Percentiles rank a stretch among this genome's conserved stretches.
phyloP scores from a whole-genome alignment of 202 grass and related monocot genomes.

The Schoenoplectus triqueter region DNA sequence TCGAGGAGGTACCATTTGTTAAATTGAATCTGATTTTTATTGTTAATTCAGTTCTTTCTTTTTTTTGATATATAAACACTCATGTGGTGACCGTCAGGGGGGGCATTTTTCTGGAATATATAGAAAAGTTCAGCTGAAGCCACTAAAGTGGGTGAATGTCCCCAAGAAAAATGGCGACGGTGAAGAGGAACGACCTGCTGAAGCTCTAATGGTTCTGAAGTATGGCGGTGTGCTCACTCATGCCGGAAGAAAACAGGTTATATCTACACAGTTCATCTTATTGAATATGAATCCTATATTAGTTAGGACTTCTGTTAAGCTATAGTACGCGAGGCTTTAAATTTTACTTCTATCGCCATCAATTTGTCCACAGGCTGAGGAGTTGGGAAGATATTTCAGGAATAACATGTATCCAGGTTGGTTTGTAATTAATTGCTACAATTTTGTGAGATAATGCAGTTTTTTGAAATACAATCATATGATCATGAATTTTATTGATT shows the following conservation, averaged over 20 bases:
- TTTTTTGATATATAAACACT: slow-evolving; percentile 13
- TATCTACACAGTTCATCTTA: slow-evolving; percentile 20
- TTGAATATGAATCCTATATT: slow-evolving; percentile 14
- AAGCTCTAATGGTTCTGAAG: slow-evolving; percentile 97
- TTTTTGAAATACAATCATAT: slow-evolving; percentile 18
- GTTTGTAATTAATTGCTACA: slow-evolving; percentile 27
- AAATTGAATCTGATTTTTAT: slow-evolving; percentile 31
- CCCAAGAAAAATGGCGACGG: slow-evolving; percentile 57
- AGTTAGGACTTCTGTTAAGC: neutral
- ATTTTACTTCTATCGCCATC: neutral
- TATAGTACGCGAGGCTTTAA: slow-evolving; percentile 31
- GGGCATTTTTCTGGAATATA: slow-evolving; percentile 98
- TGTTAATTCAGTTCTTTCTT: slow-evolving; percentile 35
- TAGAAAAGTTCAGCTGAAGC: slow-evolving; percentile 93
- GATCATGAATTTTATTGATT: neutral
- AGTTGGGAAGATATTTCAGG: slow-evolving; percentile 93
- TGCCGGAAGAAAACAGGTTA: slow-evolving; percentile 97
- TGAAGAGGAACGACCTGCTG: slow-evolving; percentile 74
- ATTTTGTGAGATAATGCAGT: neutral
- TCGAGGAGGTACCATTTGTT: slow-evolving; percentile 71
- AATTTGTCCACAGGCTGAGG: slow-evolving; percentile 71
- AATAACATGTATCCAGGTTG: slow-evolving; percentile 99
- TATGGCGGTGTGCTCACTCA: slow-evolving; percentile 97
- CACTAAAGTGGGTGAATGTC: slow-evolving; percentile 67
- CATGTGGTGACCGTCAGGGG: slow-evolving; percentile 60